phyloP scores from a whole-genome alignment of 371 early-diverging fungal genomes.

The Paraphysoderma sedebokerense region DNA sequence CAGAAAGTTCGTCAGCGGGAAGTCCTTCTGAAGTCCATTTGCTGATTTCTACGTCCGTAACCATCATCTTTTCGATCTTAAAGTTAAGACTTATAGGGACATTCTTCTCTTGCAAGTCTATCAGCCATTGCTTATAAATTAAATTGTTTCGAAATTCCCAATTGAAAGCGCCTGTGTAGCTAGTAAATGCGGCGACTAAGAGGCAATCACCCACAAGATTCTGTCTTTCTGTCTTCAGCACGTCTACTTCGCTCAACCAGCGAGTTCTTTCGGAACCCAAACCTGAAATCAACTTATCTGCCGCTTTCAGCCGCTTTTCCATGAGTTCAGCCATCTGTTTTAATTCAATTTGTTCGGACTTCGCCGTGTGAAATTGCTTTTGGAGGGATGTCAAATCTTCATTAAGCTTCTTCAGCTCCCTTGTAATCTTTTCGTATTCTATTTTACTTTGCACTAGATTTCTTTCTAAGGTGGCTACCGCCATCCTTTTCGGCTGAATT shows the following conservation, averaged over 20 bases:
- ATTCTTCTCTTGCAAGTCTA: slow-evolving; percentile 13
- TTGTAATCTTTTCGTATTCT: slow-evolving; percentile 35
- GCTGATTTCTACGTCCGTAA: slow-evolving; percentile 32
- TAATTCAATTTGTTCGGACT: slow-evolving; percentile 35
- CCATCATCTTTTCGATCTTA: slow-evolving; percentile 26
- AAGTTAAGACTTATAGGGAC: slow-evolving; percentile 25
- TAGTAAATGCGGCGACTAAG: slow-evolving; percentile 30
- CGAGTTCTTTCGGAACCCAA: slow-evolving; percentile 32
- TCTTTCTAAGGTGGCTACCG: slow-evolving; percentile 32
- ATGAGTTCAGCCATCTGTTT: slow-evolving; percentile 41
- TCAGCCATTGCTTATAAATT: slow-evolving; percentile 28
- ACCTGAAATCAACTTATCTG: slow-evolving; percentile 41
- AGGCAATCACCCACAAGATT: slow-evolving; percentile 37
- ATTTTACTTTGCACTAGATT: slow-evolving; percentile 30
- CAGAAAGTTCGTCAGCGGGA: slow-evolving; percentile 36
- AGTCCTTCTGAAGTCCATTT: slow-evolving; percentile 37
- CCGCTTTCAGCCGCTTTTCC: slow-evolving; percentile 34
- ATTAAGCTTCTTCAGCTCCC: slow-evolving; percentile 24
- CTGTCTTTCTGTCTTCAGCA: slow-evolving; percentile 23
- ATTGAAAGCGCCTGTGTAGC: slow-evolving; percentile 42
- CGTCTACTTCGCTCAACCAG: slow-evolving; percentile 29
- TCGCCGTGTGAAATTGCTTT: slow-evolving; percentile 29
- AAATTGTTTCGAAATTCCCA: slow-evolving; percentile 38
- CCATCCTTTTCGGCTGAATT: slow-evolving; percentile 35
- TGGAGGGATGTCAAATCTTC: slow-evolving; percentile 26